These are phyloP conservation scores for Cephaloascus fragrans DNA, from an alignment of 805 yeast species.

Conservation along the genomic window DNA sequence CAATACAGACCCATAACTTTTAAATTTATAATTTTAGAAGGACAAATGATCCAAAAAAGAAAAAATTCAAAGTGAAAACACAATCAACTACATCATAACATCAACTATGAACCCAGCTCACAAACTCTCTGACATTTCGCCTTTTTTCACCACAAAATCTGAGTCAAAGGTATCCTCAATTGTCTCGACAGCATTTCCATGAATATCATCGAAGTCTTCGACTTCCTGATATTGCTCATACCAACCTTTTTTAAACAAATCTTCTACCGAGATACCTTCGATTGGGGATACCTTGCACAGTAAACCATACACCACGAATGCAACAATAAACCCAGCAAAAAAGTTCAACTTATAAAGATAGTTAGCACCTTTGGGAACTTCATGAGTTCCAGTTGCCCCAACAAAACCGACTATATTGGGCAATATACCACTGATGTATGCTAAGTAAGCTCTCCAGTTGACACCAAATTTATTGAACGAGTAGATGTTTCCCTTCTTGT, in stretches of 20 bases:
- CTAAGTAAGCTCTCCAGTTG: constrained; percentile 35
- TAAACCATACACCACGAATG: constrained; percentile 22
- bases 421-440: constrained; percentile 31
- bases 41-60: no score
- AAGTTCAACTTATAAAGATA: constrained; percentile 27
- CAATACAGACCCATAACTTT: no score
- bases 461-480: constrained; percentile 21
- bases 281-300: constrained; percentile 5
- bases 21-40: no score
- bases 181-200: not conserved
- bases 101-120: no score
- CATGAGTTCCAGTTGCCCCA: constrained; percentile 28
- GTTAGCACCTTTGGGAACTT: constrained; percentile 29
- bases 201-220: constrained; percentile 42
- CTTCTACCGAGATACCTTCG: constrained; percentile 28
- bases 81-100: no score
- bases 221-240: constrained; percentile 53
- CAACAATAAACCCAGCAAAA: constrained; percentile 26
- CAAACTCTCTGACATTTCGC: no score
- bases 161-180: no score
- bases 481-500: not conserved
- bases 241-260: constrained; percentile 47
- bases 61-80: no score
- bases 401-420: constrained; percentile 36
- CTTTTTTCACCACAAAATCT: no score